Percentiles rank a stretch among this genome's conserved stretches.
These are phyloP conservation scores for Irpex rosettiformis DNA, from an alignment of 1,284 basidiomycete species.

Conservation along the genomic window DNA sequence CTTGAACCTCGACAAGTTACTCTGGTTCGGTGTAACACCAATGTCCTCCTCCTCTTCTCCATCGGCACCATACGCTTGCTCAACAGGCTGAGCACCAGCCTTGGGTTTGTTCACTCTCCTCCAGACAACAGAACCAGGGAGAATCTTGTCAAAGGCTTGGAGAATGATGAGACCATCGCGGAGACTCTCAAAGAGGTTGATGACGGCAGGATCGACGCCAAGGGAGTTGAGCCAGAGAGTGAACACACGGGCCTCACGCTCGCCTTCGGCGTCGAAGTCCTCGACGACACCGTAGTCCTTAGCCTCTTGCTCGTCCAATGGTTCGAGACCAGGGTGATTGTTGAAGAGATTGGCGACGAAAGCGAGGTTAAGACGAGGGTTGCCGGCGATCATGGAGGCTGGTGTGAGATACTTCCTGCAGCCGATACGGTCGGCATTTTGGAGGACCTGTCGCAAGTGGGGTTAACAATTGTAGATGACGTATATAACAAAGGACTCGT, in stretches of 20 bases:
- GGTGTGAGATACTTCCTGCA: constrained; percentile 96
- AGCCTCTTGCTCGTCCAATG: constrained; percentile 87
- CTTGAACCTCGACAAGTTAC: constrained; percentile 92
- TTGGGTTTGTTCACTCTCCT: constrained; percentile 92
- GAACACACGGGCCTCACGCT: constrained; percentile 96
- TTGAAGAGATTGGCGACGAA: constrained; percentile 99
- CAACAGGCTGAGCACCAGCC: constrained; percentile 39
- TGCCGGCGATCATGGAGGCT: constrained; percentile 88
- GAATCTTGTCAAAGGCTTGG: constrained; percentile 95
- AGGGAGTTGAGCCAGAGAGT: constrained; percentile 98
- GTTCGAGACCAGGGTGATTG: constrained; percentile 91
- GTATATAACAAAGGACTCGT: constrained; percentile 9
- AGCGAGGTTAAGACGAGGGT: constrained; percentile 97
- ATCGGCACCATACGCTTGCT: constrained; percentile 28
- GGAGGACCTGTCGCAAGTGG: constrained; percentile 55
- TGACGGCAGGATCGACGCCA: constrained; percentile 93
- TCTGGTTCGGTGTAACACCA: constrained; percentile 75
- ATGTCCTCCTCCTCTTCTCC: constrained; percentile 71
- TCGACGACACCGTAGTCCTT: constrained; percentile 85
- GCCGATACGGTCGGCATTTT: constrained; percentile 91
- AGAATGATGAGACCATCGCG: constrained; percentile 89
- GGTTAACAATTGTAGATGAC: not conserved
- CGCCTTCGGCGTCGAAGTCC: constrained; percentile 98
- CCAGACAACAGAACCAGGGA: constrained; percentile 93
- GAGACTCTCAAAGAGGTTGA: constrained; percentile 95